Conservation (phyloP, 176 grass and related monocot species). For the Themeda triandra region DNA sequence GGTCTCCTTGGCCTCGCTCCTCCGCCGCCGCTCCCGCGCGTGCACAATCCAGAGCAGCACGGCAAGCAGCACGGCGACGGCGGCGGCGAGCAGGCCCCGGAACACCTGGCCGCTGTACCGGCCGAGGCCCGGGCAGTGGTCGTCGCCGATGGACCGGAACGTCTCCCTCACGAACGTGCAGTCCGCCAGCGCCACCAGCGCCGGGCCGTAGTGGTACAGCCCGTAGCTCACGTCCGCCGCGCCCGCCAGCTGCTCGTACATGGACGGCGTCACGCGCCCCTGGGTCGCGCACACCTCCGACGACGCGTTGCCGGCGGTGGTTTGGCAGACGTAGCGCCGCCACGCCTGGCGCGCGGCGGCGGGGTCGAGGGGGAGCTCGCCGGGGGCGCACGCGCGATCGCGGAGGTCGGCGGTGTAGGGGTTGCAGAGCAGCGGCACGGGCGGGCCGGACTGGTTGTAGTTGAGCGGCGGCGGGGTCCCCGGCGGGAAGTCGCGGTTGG, state of each 20-base stretch:
- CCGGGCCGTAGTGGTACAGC: slow-evolving; percentile 38
- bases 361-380: slow-evolving; percentile 31
- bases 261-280: slow-evolving; percentile 41
- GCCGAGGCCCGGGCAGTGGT: slow-evolving; percentile 44
- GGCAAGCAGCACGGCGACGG: slow-evolving; percentile 26
- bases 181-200: slow-evolving; percentile 36
- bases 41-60: slow-evolving; percentile 46
- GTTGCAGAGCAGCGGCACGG: slow-evolving; percentile 50
- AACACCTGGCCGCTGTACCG: slow-evolving; percentile 52
- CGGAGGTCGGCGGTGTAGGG: slow-evolving; percentile 38
- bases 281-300: slow-evolving; percentile 1
- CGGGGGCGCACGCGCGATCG: slow-evolving; percentile 28
- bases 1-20: slow-evolving; percentile 29
- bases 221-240: slow-evolving; percentile 50
- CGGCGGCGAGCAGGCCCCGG: slow-evolving; percentile 33
- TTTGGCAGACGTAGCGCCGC: slow-evolving; percentile 9
- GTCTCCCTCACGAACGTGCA: slow-evolving; percentile 50
- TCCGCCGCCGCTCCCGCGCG: slow-evolving; percentile 32
- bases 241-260: slow-evolving; percentile 39
- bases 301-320: not conserved
- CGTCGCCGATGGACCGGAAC: slow-evolving; percentile 33
- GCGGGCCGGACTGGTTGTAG: slow-evolving; percentile 58
- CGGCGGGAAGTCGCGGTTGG: slow-evolving; percentile 33
- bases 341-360: slow-evolving; percentile 24
- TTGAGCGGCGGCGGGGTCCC: not conserved